Conservation (phyloP, 805 yeast species). For the Barnettozyma siamensis region DNA sequence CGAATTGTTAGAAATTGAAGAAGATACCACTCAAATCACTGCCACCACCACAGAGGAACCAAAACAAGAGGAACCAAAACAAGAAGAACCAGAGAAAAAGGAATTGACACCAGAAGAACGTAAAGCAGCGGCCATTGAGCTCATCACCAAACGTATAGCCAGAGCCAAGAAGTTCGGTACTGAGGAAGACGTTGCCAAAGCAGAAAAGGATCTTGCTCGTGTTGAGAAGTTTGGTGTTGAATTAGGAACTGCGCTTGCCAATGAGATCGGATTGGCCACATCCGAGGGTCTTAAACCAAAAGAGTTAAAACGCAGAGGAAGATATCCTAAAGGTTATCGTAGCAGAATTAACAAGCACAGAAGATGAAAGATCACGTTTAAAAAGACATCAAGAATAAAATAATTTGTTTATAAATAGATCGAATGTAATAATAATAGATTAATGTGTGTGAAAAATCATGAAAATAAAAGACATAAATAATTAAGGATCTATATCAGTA, state of each 20-base stretch:
- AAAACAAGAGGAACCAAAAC: conserved; percentile 11
- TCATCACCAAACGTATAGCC: conserved; percentile 57
- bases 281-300: conserved; percentile 10
- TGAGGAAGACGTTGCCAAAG: conserved; percentile 44
- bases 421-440: no score
- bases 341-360: background rate
- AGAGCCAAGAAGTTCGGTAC: conserved; percentile 78
- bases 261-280: conserved; percentile 51
- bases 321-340: conserved; percentile 1
- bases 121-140: conserved; percentile 60
- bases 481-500: no score
- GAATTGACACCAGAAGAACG: conserved; percentile 62
- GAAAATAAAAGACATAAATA: no score
- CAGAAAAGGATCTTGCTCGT: conserved; percentile 60
- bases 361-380: background rate
- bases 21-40: conserved; percentile 1
- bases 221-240: conserved; percentile 83
- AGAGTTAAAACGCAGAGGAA: conserved; percentile 4
- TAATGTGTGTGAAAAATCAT: no score
- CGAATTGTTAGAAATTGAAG: conserved; percentile 5
- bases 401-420: no score
- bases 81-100: conserved; percentile 25
- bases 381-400: background rate
- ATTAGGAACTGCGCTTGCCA: conserved; percentile 57
- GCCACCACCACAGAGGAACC: conserved; percentile 4